A percentile compares a stretch with the other conserved stretches of the same genome.
These are phyloP conservation scores for Saccharomyces mikatae DNA, from an alignment of 805 yeast genomes.

Conservation along the genomic window DNA sequence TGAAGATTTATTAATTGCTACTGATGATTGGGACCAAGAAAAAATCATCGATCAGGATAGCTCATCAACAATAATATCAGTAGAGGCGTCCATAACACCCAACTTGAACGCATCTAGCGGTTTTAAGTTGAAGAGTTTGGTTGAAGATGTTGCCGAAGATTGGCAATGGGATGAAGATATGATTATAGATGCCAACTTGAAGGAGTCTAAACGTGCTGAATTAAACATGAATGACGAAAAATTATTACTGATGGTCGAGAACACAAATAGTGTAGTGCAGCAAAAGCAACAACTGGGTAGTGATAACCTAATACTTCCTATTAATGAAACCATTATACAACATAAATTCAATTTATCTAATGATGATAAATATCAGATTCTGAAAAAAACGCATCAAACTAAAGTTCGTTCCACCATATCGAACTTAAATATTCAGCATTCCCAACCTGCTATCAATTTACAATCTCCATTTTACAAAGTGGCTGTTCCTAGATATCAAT, in stretches of 20 bases:
- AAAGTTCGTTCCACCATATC: conserved; percentile 91
- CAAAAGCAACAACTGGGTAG: conserved; percentile 5
- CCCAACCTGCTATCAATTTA: conserved; percentile 75
- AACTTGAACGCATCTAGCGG: neutral
- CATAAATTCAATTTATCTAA: conserved; percentile 77
- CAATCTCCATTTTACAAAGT: conserved; percentile 92
- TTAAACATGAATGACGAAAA: conserved; percentile 86
- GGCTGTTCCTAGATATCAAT: conserved; percentile 52
- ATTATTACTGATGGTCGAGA: conserved; percentile 47
- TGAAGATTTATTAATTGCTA: conserved; percentile 53
- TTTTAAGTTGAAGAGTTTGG: conserved; percentile 5
- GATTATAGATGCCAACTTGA: conserved; percentile 61
- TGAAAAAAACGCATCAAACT: conserved; percentile 80
- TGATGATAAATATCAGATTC: conserved; percentile 74
- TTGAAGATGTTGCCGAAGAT: conserved; percentile 24
- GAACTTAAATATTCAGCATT: conserved; percentile 82
- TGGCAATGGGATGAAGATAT: conserved; percentile 45
- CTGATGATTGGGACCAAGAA: conserved; percentile 75
- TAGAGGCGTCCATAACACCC: neutral
- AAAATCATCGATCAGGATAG: conserved; percentile 44
- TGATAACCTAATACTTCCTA: conserved; percentile 34
- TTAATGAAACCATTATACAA: conserved; percentile 45
- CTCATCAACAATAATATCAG: neutral
- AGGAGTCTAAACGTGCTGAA: conserved; percentile 23
- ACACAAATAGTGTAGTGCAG: conserved; percentile 1